phyloP scores from a whole-genome alignment of 495 filamentous ascomycete species.

The Talaromyces nanjingensis region DNA sequence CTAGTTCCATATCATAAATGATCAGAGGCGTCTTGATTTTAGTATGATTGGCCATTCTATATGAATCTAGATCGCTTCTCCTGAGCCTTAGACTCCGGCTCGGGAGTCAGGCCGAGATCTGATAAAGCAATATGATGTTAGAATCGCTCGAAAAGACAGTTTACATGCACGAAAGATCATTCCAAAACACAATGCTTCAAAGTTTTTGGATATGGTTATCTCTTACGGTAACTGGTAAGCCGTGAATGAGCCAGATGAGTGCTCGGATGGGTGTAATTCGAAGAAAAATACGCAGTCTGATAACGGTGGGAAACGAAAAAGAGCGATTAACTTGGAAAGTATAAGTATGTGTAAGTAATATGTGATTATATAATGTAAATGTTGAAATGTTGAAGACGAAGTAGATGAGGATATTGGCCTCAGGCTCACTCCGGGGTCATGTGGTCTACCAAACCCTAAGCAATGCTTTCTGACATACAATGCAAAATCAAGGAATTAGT shows the following conservation, averaged over 20 bases:
- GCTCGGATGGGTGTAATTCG: background rate
- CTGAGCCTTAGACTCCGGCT: background rate
- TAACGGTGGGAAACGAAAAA: background rate
- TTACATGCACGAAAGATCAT: background rate
- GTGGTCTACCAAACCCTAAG: background rate
- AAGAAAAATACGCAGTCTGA: background rate
- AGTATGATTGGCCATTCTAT: background rate
- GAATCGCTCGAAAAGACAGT: background rate
- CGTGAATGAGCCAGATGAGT: background rate
- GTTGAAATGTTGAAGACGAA: background rate
- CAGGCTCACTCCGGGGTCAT: background rate
- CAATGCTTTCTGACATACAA: background rate
- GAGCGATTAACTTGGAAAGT: too few relatives aligned
- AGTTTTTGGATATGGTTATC: background rate
- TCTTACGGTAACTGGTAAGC: too few relatives aligned
- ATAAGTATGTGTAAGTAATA: background rate
- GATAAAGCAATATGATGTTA: background rate
- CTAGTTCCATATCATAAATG: too few relatives aligned
- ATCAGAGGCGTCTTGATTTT: background rate
- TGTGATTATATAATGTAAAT: background rate
- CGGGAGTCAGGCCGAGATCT: background rate
- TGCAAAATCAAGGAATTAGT: background rate
- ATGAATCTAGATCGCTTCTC: background rate
- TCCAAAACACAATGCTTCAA: background rate
- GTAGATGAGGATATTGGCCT: background rate